Percentiles rank a stretch among this genome's conserved stretches.
Evolutionary conservation across 345 rosid species (phyloP).

Genomic region (Ricinus communis): DNA sequence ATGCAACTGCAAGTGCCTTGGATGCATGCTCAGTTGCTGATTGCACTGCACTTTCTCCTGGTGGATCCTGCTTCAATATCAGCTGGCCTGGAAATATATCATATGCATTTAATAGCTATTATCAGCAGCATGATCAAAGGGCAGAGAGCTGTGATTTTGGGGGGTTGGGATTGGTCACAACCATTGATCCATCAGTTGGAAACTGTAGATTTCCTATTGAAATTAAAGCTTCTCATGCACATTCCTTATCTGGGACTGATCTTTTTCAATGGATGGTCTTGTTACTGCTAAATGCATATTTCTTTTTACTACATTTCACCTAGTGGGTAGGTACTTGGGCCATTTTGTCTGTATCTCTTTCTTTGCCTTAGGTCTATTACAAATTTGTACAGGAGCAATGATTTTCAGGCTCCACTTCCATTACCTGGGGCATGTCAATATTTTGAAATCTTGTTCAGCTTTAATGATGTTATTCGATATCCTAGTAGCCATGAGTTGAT

Average conservation of each 20-base stretch:
- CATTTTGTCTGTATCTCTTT: neutral
- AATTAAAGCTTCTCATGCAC: slow-evolving; percentile 52
- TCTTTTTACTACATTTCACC: slow-evolving; percentile 10
- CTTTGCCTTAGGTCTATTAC: slow-evolving; percentile 10
- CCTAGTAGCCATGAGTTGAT: too few relatives aligned
- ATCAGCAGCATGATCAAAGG: slow-evolving; percentile 78
- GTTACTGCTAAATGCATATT: slow-evolving; percentile 14
- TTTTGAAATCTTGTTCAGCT: too few relatives aligned
- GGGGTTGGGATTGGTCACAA: slow-evolving; percentile 80
- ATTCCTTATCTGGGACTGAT: slow-evolving; percentile 15
- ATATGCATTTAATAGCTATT: slow-evolving; percentile 83
- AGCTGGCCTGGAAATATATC: slow-evolving; percentile 85
- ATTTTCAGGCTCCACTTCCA: too few relatives aligned
- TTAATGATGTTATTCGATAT: too few relatives aligned
- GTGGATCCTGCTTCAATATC: slow-evolving; percentile 69
- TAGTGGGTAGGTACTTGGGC: neutral
- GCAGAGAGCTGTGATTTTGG: slow-evolving; percentile 75
- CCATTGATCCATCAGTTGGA: slow-evolving; percentile 73
- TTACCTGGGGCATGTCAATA: too few relatives aligned
- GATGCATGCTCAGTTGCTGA: slow-evolving; percentile 70
- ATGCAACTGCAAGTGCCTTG: slow-evolving; percentile 57
- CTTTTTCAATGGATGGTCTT: slow-evolving; percentile 20
- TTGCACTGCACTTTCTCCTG: slow-evolving; percentile 67
- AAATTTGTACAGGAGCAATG: too few relatives aligned
- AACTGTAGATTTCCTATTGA: slow-evolving; percentile 59